phyloP scores from a whole-genome alignment of 2,329 filamentous ascomycete species.

The Nemania sp. region DNA sequence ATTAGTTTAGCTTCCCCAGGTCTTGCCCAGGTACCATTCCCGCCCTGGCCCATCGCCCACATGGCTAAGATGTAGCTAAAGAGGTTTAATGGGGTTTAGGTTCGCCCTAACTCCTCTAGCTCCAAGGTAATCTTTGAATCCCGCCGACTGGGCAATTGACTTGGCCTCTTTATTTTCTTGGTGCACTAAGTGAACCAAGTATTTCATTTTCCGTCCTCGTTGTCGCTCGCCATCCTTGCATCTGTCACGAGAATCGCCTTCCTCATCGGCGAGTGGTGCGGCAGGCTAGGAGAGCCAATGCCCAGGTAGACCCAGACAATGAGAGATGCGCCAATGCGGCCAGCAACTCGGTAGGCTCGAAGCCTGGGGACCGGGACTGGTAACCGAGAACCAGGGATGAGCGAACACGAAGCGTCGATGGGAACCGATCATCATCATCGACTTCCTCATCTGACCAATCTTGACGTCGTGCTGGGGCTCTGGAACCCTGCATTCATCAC shows the following conservation, averaged over 20 bases:
- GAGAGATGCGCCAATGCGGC: background rate
- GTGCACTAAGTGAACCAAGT: no score
- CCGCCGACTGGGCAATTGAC: background rate
- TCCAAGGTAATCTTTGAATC: background rate
- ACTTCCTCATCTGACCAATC: constrained; percentile 24
- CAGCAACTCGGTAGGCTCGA: background rate
- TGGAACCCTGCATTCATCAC: constrained; percentile 16
- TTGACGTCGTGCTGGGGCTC: background rate
- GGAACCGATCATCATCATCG: background rate
- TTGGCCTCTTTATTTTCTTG: background rate
- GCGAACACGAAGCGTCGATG: background rate
- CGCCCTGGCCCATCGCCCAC: background rate
- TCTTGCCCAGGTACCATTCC: background rate
- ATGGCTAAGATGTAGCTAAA: constrained; percentile 14
- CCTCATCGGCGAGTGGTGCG: constrained; percentile 10
- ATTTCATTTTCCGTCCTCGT: no score
- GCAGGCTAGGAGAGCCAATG: background rate
- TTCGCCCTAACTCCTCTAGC: background rate
- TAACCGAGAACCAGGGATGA: constrained; percentile 11
- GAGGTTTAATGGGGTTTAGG: background rate
- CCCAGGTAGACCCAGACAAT: background rate
- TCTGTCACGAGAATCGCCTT: constrained; percentile 11
- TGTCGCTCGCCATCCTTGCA: no score
- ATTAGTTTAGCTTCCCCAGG: background rate
- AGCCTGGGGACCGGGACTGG: background rate